These are phyloP conservation scores for Spirogloea muscicola DNA, from an alignment of 139 green algal genomes.

Conservation along the genomic window DNA sequence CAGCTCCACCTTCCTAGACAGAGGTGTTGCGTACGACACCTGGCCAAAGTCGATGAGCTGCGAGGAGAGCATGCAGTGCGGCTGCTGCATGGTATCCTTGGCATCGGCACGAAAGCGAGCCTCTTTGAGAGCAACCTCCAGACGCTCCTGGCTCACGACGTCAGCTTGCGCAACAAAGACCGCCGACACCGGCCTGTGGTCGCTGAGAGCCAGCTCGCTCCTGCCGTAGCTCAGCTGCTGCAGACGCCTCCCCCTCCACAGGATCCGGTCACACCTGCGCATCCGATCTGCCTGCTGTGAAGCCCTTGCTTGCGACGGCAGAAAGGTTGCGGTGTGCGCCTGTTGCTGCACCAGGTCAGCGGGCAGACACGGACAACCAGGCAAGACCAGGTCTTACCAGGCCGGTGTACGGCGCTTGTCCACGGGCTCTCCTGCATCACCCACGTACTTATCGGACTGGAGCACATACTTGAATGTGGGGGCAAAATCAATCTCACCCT, in stretches of 20 bases:
- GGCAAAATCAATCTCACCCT: constrained; percentile 74
- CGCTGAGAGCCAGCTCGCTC: constrained; percentile 3
- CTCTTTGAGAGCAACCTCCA: constrained; percentile 17
- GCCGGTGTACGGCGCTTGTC: constrained; percentile 36
- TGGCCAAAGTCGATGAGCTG: constrained; percentile 28
- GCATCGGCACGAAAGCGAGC: constrained; percentile 11
- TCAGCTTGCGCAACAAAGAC: constrained; percentile 17
- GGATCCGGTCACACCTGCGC: constrained; percentile 21
- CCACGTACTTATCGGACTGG: constrained; percentile 60
- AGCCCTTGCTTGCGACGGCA: too few relatives aligned
- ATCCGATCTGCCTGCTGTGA: too few relatives aligned
- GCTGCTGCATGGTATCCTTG: background rate
- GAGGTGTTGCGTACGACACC: constrained; percentile 1
- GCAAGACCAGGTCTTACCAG: constrained; percentile 13
- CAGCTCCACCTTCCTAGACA: constrained; percentile 5
- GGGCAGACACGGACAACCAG: too few relatives aligned
- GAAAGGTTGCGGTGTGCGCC: too few relatives aligned
- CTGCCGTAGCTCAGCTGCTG: constrained; percentile 13
- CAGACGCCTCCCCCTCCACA: constrained; percentile 14
- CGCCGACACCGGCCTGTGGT: constrained; percentile 35
- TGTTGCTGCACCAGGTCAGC: too few relatives aligned
- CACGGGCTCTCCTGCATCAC: constrained; percentile 28
- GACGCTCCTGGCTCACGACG: constrained; percentile 1
- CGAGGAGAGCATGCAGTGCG: constrained; percentile 1
- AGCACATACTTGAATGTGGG: constrained; percentile 93